Conservation (phyloP, 495 filamentous ascomycete genomes). For the Immersiella caudata region DNA sequence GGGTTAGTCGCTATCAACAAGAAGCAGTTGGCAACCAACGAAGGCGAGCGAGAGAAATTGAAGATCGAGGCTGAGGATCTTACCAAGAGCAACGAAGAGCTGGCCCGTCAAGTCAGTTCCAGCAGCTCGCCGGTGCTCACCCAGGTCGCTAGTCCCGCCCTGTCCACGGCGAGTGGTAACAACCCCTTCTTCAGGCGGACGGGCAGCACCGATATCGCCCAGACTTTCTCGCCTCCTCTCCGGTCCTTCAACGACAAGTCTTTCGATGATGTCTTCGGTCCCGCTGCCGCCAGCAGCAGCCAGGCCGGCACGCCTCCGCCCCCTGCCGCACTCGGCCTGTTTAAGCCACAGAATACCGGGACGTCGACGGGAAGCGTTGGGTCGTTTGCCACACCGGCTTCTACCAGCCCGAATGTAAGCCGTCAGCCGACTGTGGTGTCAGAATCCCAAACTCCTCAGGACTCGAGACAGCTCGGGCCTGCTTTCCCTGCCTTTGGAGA, state of each 20-base stretch:
- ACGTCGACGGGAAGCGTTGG: constrained; percentile 54
- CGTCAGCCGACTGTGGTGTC: constrained; percentile 48
- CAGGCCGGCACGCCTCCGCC: constrained; percentile 50
- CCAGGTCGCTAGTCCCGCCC: constrained; percentile 64
- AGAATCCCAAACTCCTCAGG: constrained; percentile 62
- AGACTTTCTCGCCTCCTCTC: constrained; percentile 53
- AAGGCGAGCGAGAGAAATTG: constrained; percentile 82
- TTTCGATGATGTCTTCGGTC: constrained; percentile 91
- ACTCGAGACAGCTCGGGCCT: constrained; percentile 73
- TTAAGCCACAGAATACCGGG: constrained; percentile 63
- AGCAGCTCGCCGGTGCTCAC: constrained; percentile 41
- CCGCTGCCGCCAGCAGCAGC: constrained; percentile 37
- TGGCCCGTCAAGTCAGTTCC: constrained; percentile 47
- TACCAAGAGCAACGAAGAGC: constrained; percentile 62
- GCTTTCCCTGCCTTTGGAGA: constrained; percentile 68
- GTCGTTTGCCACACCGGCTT: constrained; percentile 56
- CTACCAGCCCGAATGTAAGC: constrained; percentile 58
- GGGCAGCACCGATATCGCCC: constrained; percentile 66
- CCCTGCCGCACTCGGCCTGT: constrained; percentile 65
- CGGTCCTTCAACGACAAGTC: constrained; percentile 59
- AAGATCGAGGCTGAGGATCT: constrained; percentile 75
- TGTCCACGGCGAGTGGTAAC: constrained; percentile 74
- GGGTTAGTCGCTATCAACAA: constrained; percentile 96
- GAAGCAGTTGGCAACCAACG: constrained; percentile 89
- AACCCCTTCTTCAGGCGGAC: constrained; percentile 90